A percentile compares a stretch with the other conserved stretches of the same genome.
These are phyloP conservation scores for Talaromyces funiculosus DNA, from an alignment of 2,329 filamentous ascomycete genomes.

Conservation along the genomic window DNA sequence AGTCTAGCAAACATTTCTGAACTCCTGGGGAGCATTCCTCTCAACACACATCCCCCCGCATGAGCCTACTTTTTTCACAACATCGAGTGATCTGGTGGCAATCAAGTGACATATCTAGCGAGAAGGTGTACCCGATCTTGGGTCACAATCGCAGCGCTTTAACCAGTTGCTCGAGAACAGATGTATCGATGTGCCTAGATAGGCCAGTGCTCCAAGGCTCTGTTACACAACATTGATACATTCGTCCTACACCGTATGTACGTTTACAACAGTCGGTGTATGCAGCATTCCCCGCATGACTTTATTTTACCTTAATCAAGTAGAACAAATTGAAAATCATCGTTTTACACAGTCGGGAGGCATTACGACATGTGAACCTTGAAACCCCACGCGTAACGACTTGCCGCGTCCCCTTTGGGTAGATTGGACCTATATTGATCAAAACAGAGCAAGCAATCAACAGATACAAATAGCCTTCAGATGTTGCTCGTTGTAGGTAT, in stretches of 20 bases:
- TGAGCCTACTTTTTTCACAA: neutral
- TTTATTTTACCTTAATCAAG: neutral
- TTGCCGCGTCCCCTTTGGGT: neutral
- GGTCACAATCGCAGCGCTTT: neutral
- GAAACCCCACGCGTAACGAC: neutral
- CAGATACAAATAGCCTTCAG: too few relatives aligned
- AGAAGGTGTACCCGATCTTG: neutral
- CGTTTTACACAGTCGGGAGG: neutral
- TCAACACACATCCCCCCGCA: neutral
- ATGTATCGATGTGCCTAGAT: neutral
- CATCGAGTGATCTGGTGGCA: neutral
- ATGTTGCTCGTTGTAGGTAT: neutral
- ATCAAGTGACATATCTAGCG: neutral
- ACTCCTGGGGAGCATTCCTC: too few relatives aligned
- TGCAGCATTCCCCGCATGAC: neutral
- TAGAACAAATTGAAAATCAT: neutral
- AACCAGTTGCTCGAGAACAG: neutral
- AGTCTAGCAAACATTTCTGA: neutral
- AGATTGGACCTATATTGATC: neutral
- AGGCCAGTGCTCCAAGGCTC: neutral
- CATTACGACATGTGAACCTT: neutral
- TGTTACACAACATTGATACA: slow-evolving; percentile 5
- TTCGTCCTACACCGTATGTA: neutral
- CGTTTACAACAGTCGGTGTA: slow-evolving; percentile 2
- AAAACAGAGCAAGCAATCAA: neutral